Conservation (phyloP, 2,329 filamentous ascomycete species). For the Meredithiella fracta region DNA sequence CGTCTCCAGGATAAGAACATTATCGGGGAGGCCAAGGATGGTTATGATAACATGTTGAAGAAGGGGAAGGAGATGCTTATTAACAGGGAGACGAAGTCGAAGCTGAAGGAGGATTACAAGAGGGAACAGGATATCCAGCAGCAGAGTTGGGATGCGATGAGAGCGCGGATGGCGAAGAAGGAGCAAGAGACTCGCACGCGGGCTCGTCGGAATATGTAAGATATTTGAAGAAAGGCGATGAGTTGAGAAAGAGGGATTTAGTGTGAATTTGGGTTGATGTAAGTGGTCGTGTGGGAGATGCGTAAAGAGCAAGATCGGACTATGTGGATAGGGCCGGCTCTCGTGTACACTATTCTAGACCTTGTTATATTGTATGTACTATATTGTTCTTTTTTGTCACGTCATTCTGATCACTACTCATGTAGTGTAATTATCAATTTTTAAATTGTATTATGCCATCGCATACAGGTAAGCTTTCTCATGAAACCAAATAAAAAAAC, state of each 20-base stretch:
- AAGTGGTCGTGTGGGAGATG: background rate
- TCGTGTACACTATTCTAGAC: slow-evolving; percentile 14
- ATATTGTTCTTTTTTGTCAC: slow-evolving; percentile 4
- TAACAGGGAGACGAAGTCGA: slow-evolving; percentile 23
- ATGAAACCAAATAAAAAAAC: background rate
- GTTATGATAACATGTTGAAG: slow-evolving; percentile 23
- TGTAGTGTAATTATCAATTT: background rate
- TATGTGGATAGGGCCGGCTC: background rate
- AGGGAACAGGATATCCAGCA: slow-evolving; percentile 21
- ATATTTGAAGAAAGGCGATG: background rate
- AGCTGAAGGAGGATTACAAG: slow-evolving; percentile 22
- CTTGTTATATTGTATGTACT: slow-evolving; percentile 13
- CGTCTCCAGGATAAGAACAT: slow-evolving; percentile 19
- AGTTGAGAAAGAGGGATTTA: background rate
- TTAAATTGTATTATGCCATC: background rate
- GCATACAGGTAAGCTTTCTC: background rate
- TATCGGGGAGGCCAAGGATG: slow-evolving; percentile 25
- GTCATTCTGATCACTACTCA: background rate
- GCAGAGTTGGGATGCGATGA: slow-evolving; percentile 19
- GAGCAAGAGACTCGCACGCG: slow-evolving; percentile 24
- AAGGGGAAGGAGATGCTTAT: slow-evolving; percentile 20
- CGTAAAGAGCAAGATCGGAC: background rate
- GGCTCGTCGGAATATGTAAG: slow-evolving; percentile 15
- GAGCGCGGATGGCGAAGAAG: slow-evolving; percentile 20
- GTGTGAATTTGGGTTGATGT: background rate